Percentiles rank a stretch among this genome's conserved stretches.
phyloP scores from a whole-genome alignment of 768 basidiomycete genomes.

The Suillus cothurnatus region DNA sequence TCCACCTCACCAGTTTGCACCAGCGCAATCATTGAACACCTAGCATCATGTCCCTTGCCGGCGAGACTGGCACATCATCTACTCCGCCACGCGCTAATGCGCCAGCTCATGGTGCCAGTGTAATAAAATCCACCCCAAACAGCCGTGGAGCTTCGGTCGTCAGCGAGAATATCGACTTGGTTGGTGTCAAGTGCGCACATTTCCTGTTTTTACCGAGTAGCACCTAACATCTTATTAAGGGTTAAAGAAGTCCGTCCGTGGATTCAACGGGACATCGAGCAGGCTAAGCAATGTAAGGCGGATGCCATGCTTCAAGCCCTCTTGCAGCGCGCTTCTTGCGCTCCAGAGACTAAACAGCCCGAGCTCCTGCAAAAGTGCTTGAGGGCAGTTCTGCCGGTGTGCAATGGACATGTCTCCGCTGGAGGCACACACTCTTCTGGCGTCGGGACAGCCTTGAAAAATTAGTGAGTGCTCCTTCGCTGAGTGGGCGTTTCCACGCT shows the following conservation, averaged over 20 bases:
- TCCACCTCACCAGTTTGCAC: neutral
- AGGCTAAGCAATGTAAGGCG: neutral
- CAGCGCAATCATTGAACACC: neutral
- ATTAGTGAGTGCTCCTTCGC: too few relatives aligned
- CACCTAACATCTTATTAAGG: neutral
- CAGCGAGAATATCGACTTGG: neutral
- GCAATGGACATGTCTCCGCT: too few relatives aligned
- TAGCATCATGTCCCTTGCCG: neutral
- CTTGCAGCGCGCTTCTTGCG: neutral
- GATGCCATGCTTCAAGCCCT: neutral
- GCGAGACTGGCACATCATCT: neutral
- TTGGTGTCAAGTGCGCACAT: neutral
- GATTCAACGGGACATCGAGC: neutral
- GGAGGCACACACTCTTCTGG: too few relatives aligned
- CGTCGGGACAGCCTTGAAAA: too few relatives aligned
- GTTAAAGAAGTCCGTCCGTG: neutral
- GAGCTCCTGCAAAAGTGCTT: neutral
- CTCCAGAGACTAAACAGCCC: neutral
- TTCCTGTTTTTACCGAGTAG: neutral
- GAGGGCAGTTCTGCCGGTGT: too few relatives aligned
- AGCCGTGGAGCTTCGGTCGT: neutral
- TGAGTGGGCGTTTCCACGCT: neutral
- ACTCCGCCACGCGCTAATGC: neutral
- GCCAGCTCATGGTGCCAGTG: neutral
- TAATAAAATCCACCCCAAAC: neutral